A percentile compares a stretch with the other conserved stretches of the same genome.
Evolutionary conservation across 441 rosid genomes (phyloP).

Genomic region (Gossypium trilobum): DNA sequence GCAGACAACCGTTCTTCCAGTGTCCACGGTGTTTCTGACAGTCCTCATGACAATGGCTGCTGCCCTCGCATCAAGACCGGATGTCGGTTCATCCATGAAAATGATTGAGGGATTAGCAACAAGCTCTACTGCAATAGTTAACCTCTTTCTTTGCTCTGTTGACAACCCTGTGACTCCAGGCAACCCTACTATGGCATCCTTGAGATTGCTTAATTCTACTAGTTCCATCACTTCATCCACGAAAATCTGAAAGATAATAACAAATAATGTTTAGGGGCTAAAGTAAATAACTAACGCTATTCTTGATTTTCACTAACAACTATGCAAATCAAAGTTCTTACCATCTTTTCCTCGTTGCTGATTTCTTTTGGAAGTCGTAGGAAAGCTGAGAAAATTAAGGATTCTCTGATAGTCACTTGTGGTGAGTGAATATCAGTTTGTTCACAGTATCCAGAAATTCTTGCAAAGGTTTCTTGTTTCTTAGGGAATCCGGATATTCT

Average conservation of each 20-base stretch:
- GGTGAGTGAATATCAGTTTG: conserved; percentile 88
- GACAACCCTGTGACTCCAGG: conserved; percentile 64
- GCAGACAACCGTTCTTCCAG: conserved; percentile 69
- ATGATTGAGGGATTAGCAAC: conserved; percentile 72
- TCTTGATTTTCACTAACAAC: neutral
- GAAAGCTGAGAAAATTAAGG: conserved; percentile 78
- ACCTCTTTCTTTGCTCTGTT: conserved; percentile 62
- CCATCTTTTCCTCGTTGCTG: conserved; percentile 57
- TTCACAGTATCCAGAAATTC: conserved; percentile 91
- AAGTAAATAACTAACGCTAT: neutral
- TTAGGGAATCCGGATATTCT: conserved; percentile 73
- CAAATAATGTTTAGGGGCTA: neutral
- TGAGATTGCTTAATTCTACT: neutral
- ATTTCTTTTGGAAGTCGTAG: conserved; percentile 74
- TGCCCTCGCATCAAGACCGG: conserved; percentile 75
- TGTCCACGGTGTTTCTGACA: conserved; percentile 65
- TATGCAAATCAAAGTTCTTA: conserved; percentile 16
- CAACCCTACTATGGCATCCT: conserved; percentile 35
- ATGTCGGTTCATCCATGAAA: conserved; percentile 79
- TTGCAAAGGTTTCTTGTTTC: conserved; percentile 91
- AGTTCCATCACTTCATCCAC: conserved; percentile 55
- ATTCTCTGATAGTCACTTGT: conserved; percentile 75
- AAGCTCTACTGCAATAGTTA: conserved; percentile 68
- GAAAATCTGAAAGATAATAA: conserved; percentile 34
- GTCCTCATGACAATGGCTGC: conserved; percentile 80